Conservation (phyloP, 2,329 filamentous ascomycete species). For the Xylaria polymorpha region DNA sequence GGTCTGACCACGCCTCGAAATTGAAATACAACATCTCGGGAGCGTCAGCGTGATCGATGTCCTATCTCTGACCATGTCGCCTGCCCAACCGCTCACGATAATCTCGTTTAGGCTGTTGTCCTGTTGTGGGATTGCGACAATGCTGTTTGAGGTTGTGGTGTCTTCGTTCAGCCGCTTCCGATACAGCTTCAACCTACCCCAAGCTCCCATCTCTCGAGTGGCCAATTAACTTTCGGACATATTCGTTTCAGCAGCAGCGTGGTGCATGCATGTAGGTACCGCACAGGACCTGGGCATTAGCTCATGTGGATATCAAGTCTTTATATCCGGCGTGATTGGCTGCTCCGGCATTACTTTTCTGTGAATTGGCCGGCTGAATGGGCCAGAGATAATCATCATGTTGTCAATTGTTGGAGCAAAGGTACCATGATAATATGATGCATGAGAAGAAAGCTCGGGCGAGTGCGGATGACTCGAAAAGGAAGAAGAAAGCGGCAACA, state of each 20-base stretch:
- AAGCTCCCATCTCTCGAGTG: constrained; percentile 19
- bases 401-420: constrained; percentile 26
- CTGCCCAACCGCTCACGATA: constrained; percentile 9
- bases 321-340: constrained; percentile 32
- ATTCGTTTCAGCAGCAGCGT: constrained; percentile 32
- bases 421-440: background rate
- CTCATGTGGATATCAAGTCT: constrained; percentile 28
- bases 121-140: constrained; percentile 22
- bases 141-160: constrained; percentile 29
- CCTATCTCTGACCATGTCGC: constrained; percentile 16
- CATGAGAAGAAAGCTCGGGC: constrained; percentile 10
- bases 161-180: constrained; percentile 36
- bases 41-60: constrained; percentile 9
- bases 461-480: constrained; percentile 21
- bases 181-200: constrained; percentile 31
- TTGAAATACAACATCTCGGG: constrained; percentile 32
- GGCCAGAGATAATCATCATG: constrained; percentile 6
- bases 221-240: constrained; percentile 26
- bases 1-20: constrained; percentile 29
- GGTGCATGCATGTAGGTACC: constrained; percentile 33
- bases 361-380: constrained; percentile 29
- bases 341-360: constrained; percentile 17
- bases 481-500: constrained; percentile 22
- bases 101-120: constrained; percentile 34
- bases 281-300: constrained; percentile 17